A percentile compares a stretch with the other conserved stretches of the same genome.
phyloP scores from a whole-genome alignment of 805 yeast genomes.

The Metschnikowia lachancei region DNA sequence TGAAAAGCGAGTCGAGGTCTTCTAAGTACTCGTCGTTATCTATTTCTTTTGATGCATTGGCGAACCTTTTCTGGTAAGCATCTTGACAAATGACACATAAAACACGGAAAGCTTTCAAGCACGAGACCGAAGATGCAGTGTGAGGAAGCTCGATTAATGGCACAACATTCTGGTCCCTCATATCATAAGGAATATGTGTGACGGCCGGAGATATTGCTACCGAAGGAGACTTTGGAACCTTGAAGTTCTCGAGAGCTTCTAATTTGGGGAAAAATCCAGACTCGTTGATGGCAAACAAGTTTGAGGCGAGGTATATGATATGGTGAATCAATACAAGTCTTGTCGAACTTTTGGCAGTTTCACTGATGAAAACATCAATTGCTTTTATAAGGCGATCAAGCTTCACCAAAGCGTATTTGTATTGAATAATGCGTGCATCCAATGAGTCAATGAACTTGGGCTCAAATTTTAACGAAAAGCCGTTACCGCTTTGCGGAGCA shows the following conservation, averaged over 20 bases:
- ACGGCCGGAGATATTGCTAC: constrained; percentile 30
- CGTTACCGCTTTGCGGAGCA: not conserved
- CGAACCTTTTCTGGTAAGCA: constrained; percentile 39
- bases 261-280: constrained; percentile 28
- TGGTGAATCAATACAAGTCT: constrained; percentile 35
- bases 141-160: constrained; percentile 34
- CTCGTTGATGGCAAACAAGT: constrained; percentile 39
- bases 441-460: constrained; percentile 33
- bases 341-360: not conserved
- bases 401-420: constrained; percentile 51
- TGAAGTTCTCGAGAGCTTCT: constrained; percentile 29
- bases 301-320: constrained; percentile 31
- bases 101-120: constrained; percentile 29
- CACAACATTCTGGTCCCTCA: constrained; percentile 32
- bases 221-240: constrained; percentile 24
- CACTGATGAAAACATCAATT: constrained; percentile 9
- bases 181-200: constrained; percentile 43
- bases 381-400: constrained; percentile 33
- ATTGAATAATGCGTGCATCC: constrained; percentile 60
- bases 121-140: constrained; percentile 20
- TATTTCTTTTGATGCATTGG: constrained; percentile 27
- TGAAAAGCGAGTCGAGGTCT: constrained; percentile 24
- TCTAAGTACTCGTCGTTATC: constrained; percentile 17
- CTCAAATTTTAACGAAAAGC: constrained; percentile 2
- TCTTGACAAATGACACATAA: constrained; percentile 30